A percentile compares a stretch with the other conserved stretches of the same genome.
Conservation (phyloP, 2,329 filamentous ascomycete genomes). For the Phialophora verrucosa region DNA sequence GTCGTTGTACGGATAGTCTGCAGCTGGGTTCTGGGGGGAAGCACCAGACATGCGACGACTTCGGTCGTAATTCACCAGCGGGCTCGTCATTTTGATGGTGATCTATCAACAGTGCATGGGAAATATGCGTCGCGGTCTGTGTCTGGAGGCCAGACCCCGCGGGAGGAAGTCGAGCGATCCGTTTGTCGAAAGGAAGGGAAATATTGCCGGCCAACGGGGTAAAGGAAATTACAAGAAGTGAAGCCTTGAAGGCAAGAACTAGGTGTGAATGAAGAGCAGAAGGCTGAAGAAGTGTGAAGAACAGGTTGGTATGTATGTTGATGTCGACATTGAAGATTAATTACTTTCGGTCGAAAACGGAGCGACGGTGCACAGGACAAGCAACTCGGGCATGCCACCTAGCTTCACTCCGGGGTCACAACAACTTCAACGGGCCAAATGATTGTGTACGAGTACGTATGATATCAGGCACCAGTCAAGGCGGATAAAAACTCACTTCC, state of each 20-base stretch:
- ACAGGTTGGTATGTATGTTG: not conserved
- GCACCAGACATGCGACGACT: constrained; percentile 26
- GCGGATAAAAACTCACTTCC: not conserved
- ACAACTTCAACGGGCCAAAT: not conserved
- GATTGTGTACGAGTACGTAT: not conserved
- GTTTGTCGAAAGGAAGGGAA: no score
- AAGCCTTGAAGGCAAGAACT: not conserved
- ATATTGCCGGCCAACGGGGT: not conserved
- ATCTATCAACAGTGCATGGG: constrained; percentile 13
- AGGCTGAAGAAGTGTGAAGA: constrained; percentile 6
- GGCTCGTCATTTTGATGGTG: constrained; percentile 21
- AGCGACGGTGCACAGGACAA: not conserved
- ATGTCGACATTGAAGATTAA: not conserved
- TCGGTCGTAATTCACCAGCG: constrained; percentile 27
- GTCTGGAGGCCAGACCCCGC: not conserved
- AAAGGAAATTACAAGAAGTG: not conserved
- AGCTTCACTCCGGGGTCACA: not conserved
- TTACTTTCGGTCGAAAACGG: not conserved
- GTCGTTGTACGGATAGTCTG: constrained; percentile 23
- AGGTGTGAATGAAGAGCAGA: not conserved
- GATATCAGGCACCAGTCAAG: not conserved
- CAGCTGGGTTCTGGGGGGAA: constrained; percentile 14
- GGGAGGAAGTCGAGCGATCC: not conserved
- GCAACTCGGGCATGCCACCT: not conserved
- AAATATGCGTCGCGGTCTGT: not conserved